Conservation (phyloP, 2,329 filamentous ascomycete species). For the Beauveria scarabaeidicola region DNA sequence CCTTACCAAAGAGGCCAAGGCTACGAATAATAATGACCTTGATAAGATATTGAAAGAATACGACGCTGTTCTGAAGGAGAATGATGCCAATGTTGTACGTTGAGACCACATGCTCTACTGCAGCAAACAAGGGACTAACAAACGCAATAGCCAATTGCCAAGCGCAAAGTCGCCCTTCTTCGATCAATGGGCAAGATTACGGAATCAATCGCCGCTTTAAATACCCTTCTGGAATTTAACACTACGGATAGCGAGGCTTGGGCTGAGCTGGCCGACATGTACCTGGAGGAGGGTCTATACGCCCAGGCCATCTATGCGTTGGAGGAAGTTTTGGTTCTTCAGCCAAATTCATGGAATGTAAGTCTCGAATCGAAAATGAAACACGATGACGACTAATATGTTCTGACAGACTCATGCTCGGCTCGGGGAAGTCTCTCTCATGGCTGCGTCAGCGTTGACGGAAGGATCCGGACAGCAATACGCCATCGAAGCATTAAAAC, state of each 20-base stretch:
- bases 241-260: slow-evolving; percentile 90
- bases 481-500: slow-evolving; percentile 66
- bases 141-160: slow-evolving; percentile 62
- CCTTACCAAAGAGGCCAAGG: slow-evolving; percentile 75
- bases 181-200: slow-evolving; percentile 59
- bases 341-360: slow-evolving; percentile 93
- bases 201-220: slow-evolving; percentile 69
- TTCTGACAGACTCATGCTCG: slow-evolving; percentile 68
- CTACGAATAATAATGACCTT: slow-evolving; percentile 56
- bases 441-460: slow-evolving; percentile 46
- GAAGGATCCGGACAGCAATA: slow-evolving; percentile 39
- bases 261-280: slow-evolving; percentile 84
- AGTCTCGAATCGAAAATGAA: slow-evolving; percentile 25
- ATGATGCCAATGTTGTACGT: slow-evolving; percentile 54
- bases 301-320: slow-evolving; percentile 78
- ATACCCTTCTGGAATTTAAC: slow-evolving; percentile 68
- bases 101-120: not conserved
- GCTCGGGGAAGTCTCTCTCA: slow-evolving; percentile 73
- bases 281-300: slow-evolving; percentile 69
- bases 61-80: slow-evolving; percentile 63
- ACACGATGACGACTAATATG: not conserved
- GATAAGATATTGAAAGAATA: slow-evolving; percentile 68
- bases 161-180: slow-evolving; percentile 74
- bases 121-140: not conserved
- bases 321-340: slow-evolving; percentile 80